Evolutionary conservation across 345 rosid species (phyloP), one percentile per base, ranked within the genome.

Genomic region (Erucastrum elatum): DNA sequence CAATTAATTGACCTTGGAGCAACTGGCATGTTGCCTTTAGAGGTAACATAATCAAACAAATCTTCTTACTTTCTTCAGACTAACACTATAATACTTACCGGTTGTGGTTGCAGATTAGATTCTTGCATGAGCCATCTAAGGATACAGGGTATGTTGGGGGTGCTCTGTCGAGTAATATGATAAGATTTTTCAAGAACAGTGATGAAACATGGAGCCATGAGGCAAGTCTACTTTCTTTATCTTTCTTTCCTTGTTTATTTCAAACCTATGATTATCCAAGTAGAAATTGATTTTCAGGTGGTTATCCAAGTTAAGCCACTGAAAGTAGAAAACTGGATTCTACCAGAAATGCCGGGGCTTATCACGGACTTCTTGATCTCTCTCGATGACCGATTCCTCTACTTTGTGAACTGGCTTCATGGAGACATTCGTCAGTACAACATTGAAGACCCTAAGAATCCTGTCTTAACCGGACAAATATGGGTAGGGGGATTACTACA

Each of bases 311-410:
- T 92, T 58, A 84, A 88, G 78, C 87, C 98, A 0, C 34, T 92
- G 84, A 90, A 91, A 85, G 98, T 94, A 82, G 88, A 87, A 81
- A 92, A 94, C 84, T 94, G 98, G 98, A 85, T 91, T 62, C 94
- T 92, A 66, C 95, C 98, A 6, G 91, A 91, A 79, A 91, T 94
- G 97, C 98, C 97, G 0, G 97, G 97, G 68, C 93, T 94, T 25
- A 86, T 92, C 70, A 88, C 97, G 0, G 97, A 92, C 77, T 89
- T 88, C 83, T 81, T 94, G 81, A 87, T 94, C 61, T 94, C 98
- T 15, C 97, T 94, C 2, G 93, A 94, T 66, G 98, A 94, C 37
- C 90, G 90, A 3, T 94, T 87, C 74, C 76, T 94, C 60, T 94
- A 92, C 88, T 92, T 94, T 49, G 88, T 73, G 69, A 94, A 92